Evolutionary conservation across 257 asterid genomes (phyloP), one percentile per base, ranked within the genome.

Genomic region (Salvia miltiorrhiza): DNA sequence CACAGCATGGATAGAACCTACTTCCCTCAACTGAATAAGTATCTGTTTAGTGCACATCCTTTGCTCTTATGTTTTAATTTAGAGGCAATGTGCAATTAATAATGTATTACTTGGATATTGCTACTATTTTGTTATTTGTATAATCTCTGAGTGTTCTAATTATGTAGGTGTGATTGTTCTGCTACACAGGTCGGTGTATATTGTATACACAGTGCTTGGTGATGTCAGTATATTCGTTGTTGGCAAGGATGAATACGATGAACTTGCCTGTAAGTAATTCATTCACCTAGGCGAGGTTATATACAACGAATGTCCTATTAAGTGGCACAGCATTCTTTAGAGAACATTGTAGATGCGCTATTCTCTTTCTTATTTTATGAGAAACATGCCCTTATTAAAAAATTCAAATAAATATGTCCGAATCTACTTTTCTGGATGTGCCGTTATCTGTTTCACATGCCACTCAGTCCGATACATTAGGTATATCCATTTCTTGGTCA

Each of bases 171-270:
- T 55, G 58, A 32, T 48, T 68, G 60, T 52, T 76, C 44, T 55
- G 32, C 23, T 72, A 79, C 93, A 93, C n/a, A n/a, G 99, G 78
- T 90, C 99, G 32, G 96, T 90, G 37, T 90, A 93, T 64, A 87
- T 88, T 53, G 96, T 93, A 21, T 93, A 88, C 89, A 90, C 97
- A 13, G 92, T 88, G 74, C 92, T 93, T 7, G 99, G 97, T 32
- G 96, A 93, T 81, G 94, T 93, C 74, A 90, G 95, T 78, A 78
- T 88, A 67, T 93, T 76, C 66, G 82, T 90, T 56, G 99, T 93
- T 71, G 99, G 96, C 85, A 93, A 93, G 86, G 99, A 93, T 77
- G 97, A 87, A 63, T 93, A 90, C 16, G 97, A 93, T 78, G 98
- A 93, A 80, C 96, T 90, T 79, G 88, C 96, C 57, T 75, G 97